A percentile compares a stretch with the other conserved stretches of the same genome.
Conservation (phyloP, 1,139 yeast species). For the Hansenula sp. region DNA sequence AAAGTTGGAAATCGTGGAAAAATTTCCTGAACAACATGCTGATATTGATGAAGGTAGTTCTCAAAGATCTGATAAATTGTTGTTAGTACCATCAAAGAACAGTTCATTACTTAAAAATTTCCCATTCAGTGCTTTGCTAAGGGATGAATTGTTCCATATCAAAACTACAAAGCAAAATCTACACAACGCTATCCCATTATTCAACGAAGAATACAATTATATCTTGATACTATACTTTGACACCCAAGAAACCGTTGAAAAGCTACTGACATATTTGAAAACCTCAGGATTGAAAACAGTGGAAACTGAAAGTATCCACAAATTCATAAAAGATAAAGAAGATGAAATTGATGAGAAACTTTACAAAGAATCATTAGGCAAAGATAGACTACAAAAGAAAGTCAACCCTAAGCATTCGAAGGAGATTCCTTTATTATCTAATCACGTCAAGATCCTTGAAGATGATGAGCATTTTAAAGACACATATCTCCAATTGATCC, state of each 20-base stretch:
- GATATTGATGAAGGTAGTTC: constrained; percentile 21
- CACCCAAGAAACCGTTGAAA: constrained; percentile 2
- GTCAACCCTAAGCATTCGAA: constrained; percentile 15
- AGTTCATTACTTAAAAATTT: constrained; percentile 12
- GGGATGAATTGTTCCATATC: constrained; percentile 11
- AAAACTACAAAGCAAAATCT: constrained; percentile 8
- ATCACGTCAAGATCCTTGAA: constrained; percentile 17
- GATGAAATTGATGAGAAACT: constrained; percentile 18
- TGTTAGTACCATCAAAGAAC: constrained; percentile 1
- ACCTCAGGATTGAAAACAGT: constrained; percentile 6
- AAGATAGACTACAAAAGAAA: constrained; percentile 17
- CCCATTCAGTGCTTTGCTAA: constrained; percentile 19
- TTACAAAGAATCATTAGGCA: constrained; percentile 18
- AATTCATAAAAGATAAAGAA: constrained; percentile 10
- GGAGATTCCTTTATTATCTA: constrained; percentile 10
- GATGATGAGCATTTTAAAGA: constrained; percentile 14
- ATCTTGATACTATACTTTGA: constrained; percentile 16
- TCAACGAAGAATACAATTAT: constrained; percentile 20
- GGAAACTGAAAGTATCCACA: constrained; percentile 5
- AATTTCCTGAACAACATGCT: constrained; percentile 7
- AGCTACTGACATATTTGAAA: constrained; percentile 6
- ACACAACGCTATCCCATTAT: constrained; percentile 10
- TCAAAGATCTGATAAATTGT: constrained; percentile 15
- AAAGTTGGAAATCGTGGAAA: constrained; percentile 14
- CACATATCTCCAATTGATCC: constrained; percentile 12